Evolutionary conservation across 2,329 filamentous ascomycete species (phyloP).

Genomic region (Paracoccidioides lutzii): DNA sequence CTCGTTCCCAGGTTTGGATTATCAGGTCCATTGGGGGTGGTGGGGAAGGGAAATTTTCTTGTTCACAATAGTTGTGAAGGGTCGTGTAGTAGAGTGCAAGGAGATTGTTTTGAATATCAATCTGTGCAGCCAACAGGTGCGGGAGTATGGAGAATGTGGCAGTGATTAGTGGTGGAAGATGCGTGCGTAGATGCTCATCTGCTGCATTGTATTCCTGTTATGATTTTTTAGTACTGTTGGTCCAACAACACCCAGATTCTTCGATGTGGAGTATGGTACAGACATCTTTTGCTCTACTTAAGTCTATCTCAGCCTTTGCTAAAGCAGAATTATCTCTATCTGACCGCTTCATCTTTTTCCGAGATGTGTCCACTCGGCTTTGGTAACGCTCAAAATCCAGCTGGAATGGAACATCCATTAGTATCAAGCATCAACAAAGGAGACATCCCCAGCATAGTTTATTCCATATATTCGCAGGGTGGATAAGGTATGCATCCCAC

Average conservation of each 20-base stretch:
- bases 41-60: conserved; percentile 56
- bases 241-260: not conserved
- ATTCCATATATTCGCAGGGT: too few species aligned
- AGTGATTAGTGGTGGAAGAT: conserved; percentile 57
- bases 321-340: conserved; percentile 61
- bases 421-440: not conserved
- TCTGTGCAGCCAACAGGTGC: conserved; percentile 54
- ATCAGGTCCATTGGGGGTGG: conserved; percentile 61
- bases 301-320: conserved; percentile 58
- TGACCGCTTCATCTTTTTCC: conserved; percentile 56
- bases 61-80: conserved; percentile 58
- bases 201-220: conserved; percentile 57
- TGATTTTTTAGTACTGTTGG: conserved; percentile 9
- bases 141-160: conserved; percentile 64
- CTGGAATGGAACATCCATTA: conserved; percentile 20
- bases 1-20: conserved; percentile 50
- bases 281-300: conserved; percentile 53
- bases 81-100: conserved; percentile 68
- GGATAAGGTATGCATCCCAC: conserved; percentile 1
- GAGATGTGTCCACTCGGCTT: conserved; percentile 54
- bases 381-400: conserved; percentile 70
- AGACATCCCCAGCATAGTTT: not conserved
- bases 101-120: conserved; percentile 64
- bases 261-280: conserved; percentile 9
- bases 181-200: conserved; percentile 59